Base-by-base conservation (phyloP, 345 rosid genomes). In the Pistacia atlantica region DNA sequence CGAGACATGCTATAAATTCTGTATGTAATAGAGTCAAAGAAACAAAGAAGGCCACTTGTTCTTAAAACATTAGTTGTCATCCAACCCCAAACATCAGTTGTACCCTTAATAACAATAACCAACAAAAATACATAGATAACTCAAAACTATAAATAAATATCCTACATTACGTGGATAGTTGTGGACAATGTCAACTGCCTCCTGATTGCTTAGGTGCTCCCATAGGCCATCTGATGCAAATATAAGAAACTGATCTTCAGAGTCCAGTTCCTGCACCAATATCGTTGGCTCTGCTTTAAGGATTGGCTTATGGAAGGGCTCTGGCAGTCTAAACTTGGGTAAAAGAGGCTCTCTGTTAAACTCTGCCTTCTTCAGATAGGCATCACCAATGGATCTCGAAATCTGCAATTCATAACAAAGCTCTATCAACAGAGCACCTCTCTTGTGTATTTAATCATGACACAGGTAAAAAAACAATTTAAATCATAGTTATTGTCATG, bases 201-300 rank as follows among this genome's bases (percentile, higher is more conserved):
- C 97, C 78, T 93, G 98, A 78, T 93, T 96, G 81, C 89, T 91
- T 38, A 96, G 86, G 84, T 96, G 97, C 81, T 96, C 99, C 99
- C 99, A 96, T 60, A 93, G 84, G 81, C 99, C 97, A 86, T 94
- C 98, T 3, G 99, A 92, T 7, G 98, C 98, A 83, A 93, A 92
- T 83, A 93, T 97, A 71, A 97, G 93, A 86, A 97, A 96, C 76
- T 86, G 94, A 83, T 96, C 97, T 79, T 91, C 91, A 3, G 94
- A 95, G 17, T 65, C 80, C 54, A 97, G 80, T 84, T 85, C 89
- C 71, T 90, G 95, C 78, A 92, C 97, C 17, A 81, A 69, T 80
- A 94, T 82, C 4, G 94, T 65, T 11, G 99, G 99, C 81, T 97
- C 98, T 1, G 99, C 97, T 82, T 79, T 86, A 76, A 97, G 90